Evolutionary conservation across 179 eudicot genomes (phyloP), one percentile per base, ranked within the genome.

Genomic region (Gypsophila paniculata): DNA sequence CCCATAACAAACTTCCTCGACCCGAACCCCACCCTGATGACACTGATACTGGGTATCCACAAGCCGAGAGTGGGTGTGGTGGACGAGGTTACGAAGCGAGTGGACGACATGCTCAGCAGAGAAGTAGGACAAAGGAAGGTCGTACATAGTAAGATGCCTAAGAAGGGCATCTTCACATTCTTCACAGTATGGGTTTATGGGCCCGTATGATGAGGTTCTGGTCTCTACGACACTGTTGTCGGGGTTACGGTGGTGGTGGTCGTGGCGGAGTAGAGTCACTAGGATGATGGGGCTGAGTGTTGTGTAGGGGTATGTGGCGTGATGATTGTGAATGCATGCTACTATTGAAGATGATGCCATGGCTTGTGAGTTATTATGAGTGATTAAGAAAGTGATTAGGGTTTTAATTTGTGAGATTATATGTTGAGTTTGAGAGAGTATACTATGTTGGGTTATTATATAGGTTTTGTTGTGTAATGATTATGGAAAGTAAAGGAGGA

Each of bases 311-410:
- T 58, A 58, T 26, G 39, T 13, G 18, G 38, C 39, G 18, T 5
- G 5, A 2, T 8, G 15, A 26, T 60, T 15, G 26, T 60, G 64
- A 14, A 3, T 15, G 42, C 64, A 60, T 13, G 64, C 38, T 14
- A 60, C 64, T 12, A 60, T 15, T n/a, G n/a, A n/a, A n/a, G n/a
- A n/a, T 26, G 64, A 60, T 14, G 64, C 38, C 39, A 60, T n/a
- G n/a, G n/a, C n/a, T n/a, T n/a, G n/a, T n/a, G n/a, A n/a, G n/a
- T 25, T 54, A 6, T 0, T 9, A 42, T 42, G 8, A 42, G 34
- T 29, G 34, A 29, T 1, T 1, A 29, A 29, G 34, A 1, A 29
- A 29, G 34, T 42, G 46, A 42, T 42, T 42, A 42, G 46, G 8
- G 11, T 6, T 6, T n/a, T 6, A 2, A 8, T n/a, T 42, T 42